Evolutionary conservation across 2,329 filamentous ascomycete genomes (phyloP).

Genomic region (Pseudogymnoascus sp.): DNA sequence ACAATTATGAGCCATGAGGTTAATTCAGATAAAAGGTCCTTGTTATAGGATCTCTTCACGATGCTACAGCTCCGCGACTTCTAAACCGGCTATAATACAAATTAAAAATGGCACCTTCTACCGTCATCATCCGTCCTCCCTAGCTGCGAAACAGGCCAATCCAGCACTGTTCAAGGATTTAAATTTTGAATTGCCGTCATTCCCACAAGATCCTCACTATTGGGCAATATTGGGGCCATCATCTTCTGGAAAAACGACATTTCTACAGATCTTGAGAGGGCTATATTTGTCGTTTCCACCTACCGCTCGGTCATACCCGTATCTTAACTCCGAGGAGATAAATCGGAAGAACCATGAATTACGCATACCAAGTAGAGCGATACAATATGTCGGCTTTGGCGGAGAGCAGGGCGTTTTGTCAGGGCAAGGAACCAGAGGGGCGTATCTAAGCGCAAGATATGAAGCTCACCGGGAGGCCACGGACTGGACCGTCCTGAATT

Average conservation of each 20-base stretch:
- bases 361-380: conserved; percentile 55
- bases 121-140: conserved; percentile 57
- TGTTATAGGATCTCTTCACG: background rate
- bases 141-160: conserved; percentile 42
- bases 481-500: conserved; percentile 78
- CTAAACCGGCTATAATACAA: conserved; percentile 52
- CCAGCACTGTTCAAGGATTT: conserved; percentile 66
- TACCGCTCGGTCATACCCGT: conserved; percentile 67
- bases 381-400: conserved; percentile 88
- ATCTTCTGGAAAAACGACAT: conserved; percentile 69
- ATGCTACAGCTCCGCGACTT: background rate
- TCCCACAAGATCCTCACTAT: conserved; percentile 44
- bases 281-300: conserved; percentile 70
- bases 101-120: conserved; percentile 81
- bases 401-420: conserved; percentile 54
- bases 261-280: conserved; percentile 72
- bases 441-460: conserved; percentile 84
- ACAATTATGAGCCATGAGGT: conserved; percentile 7
- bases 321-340: conserved; percentile 54
- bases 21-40: background rate
- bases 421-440: conserved; percentile 53
- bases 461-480: conserved; percentile 80
- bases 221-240: conserved; percentile 84
- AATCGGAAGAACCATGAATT: conserved; percentile 38
- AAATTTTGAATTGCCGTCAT: conserved; percentile 60